These are phyloP conservation scores for Pseudopithomyces chartarum DNA, from an alignment of 2,329 filamentous ascomycete species.

Conservation along the genomic window DNA sequence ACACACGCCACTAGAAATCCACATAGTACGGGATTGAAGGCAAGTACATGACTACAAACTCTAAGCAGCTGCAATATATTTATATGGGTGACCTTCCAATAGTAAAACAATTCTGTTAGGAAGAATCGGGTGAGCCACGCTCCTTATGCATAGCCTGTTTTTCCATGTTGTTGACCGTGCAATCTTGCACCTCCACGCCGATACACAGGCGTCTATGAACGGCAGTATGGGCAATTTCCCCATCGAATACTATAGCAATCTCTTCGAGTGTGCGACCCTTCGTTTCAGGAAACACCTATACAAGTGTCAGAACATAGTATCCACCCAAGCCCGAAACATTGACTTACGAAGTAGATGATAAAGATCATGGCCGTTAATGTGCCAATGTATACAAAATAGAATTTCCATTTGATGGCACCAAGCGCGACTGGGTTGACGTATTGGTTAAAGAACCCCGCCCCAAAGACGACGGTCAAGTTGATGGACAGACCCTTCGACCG, in stretches of 20 bases:
- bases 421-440: slow-evolving; percentile 63
- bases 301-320: background rate
- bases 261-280: slow-evolving; percentile 18
- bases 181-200: background rate
- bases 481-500: slow-evolving; percentile 14
- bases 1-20: too few relatives aligned
- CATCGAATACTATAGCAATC: slow-evolving; percentile 14
- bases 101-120: too few relatives aligned
- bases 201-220: background rate
- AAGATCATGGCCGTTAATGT: background rate
- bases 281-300: slow-evolving; percentile 15
- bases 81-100: too few relatives aligned
- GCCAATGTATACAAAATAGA: slow-evolving; percentile 50
- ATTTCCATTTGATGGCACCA: slow-evolving; percentile 54
- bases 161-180: background rate
- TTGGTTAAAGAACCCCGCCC: slow-evolving; percentile 23
- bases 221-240: background rate
- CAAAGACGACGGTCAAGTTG: background rate
- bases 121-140: too few relatives aligned
- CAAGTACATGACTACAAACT: too few relatives aligned
- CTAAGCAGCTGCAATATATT: too few relatives aligned
- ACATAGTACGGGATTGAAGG: too few relatives aligned
- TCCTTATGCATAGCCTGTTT: background rate
- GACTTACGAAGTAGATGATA: slow-evolving; percentile 1
- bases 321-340: too few relatives aligned